Conservation (phyloP, 352 stramenopile genomes). For the Pythium scleroteichum region DNA sequence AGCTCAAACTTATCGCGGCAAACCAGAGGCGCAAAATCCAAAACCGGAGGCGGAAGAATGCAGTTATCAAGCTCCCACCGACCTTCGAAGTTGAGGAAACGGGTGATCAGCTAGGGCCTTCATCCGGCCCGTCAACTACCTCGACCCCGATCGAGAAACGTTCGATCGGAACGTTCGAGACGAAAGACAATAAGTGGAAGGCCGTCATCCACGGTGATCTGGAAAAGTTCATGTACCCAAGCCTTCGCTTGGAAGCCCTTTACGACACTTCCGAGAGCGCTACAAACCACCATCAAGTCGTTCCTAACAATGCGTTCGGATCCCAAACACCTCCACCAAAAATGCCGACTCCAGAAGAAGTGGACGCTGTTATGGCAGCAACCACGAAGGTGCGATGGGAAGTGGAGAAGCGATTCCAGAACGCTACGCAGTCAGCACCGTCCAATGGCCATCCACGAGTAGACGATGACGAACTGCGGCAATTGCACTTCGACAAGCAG, state of each 20-base stretch:
- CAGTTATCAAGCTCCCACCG: conserved; percentile 1
- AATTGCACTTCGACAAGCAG: conserved; percentile 52
- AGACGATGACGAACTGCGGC: conserved; percentile 32
- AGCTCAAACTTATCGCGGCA: conserved; percentile 26
- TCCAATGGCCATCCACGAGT: conserved; percentile 30
- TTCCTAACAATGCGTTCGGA: background rate
- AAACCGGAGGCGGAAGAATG: conserved; percentile 19
- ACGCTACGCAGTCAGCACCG: conserved; percentile 25
- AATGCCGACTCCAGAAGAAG: conserved; percentile 36
- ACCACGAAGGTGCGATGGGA: conserved; percentile 57
- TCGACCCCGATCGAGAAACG: conserved; percentile 8
- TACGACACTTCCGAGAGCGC: conserved; percentile 28
- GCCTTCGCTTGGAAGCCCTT: conserved; percentile 51
- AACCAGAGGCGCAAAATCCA: conserved; percentile 21
- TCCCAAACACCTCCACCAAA: background rate
- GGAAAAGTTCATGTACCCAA: conserved; percentile 78
- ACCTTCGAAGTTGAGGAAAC: conserved; percentile 17
- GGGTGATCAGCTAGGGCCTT: background rate
- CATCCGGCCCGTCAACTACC: background rate
- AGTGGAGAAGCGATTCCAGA: conserved; percentile 42
- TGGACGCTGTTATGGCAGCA: conserved; percentile 37
- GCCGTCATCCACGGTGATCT: conserved; percentile 59
- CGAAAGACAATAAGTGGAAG: conserved; percentile 57
- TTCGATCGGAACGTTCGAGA: conserved; percentile 56
- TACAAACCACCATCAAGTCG: background rate